Percentiles rank a stretch among this genome's conserved stretches.
Evolutionary conservation across 1,139 yeast genomes (phyloP).

Genomic region (Yamadazyma dendronema): DNA sequence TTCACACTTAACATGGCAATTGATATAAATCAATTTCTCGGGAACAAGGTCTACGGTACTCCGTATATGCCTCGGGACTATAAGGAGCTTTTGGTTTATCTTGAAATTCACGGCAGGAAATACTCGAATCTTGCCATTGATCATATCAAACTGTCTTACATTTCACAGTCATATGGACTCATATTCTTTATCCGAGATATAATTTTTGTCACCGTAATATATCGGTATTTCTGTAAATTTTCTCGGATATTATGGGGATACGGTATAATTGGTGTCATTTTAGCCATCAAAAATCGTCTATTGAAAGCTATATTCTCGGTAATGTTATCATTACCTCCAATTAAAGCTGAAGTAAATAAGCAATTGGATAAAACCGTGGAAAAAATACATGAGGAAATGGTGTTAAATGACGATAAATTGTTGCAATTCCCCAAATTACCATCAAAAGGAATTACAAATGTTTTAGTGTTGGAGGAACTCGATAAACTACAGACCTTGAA

Average conservation of each 20-base stretch:
- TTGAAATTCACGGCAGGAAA: conserved; percentile 1
- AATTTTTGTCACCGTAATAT: conserved; percentile 20
- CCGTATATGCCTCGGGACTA: conserved; percentile 15
- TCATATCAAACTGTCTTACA: conserved; percentile 9
- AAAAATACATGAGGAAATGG: conserved; percentile 53
- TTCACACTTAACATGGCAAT: not conserved
- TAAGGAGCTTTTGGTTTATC: conserved; percentile 8
- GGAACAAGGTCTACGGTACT: conserved; percentile 11
- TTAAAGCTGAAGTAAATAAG: conserved; percentile 54
- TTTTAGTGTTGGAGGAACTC: conserved; percentile 46
- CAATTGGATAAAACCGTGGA: conserved; percentile 53
- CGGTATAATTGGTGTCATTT: conserved; percentile 34
- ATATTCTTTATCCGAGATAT: conserved; percentile 25
- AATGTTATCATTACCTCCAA: conserved; percentile 51
- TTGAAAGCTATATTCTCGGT: conserved; percentile 24
- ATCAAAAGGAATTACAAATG: conserved; percentile 48
- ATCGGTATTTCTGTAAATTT: conserved; percentile 11
- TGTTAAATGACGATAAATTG: conserved; percentile 49
- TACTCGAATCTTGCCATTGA: not conserved
- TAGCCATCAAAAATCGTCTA: not conserved
- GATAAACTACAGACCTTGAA: conserved; percentile 48
- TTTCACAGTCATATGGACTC: conserved; percentile 14
- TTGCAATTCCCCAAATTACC: conserved; percentile 58
- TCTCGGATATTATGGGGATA: conserved; percentile 29
- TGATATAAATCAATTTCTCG: conserved; percentile 1